A percentile compares a stretch with the other conserved stretches of the same genome.
Conservation (phyloP, 352 stramenopile species). For the Pythium utonaiense region DNA sequence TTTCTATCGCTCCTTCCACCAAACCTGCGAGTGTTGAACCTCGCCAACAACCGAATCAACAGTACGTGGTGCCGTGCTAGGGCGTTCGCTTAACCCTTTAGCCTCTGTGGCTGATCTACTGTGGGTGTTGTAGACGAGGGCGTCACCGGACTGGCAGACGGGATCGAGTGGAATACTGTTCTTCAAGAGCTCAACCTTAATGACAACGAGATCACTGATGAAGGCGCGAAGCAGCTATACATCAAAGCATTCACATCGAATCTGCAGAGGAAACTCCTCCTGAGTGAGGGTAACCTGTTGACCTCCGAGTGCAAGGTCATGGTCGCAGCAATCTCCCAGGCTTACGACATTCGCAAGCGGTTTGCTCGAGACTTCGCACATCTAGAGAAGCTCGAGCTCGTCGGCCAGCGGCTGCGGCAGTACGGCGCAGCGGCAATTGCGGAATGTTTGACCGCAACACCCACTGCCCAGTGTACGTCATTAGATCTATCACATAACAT, state of each 20-base stretch:
- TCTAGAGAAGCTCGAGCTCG: slow-evolving; percentile 35
- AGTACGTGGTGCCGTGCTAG: no score
- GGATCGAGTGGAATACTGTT: slow-evolving; percentile 38
- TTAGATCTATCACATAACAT: slow-evolving; percentile 53
- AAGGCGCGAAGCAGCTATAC: slow-evolving; percentile 41
- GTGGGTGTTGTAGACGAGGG: slow-evolving; percentile 32
- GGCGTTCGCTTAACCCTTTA: no score
- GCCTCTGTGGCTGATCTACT: no score
- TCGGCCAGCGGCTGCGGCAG: slow-evolving; percentile 35
- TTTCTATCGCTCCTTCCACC: slow-evolving; percentile 39
- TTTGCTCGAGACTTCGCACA: slow-evolving; percentile 40
- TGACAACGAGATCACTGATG: slow-evolving; percentile 49
- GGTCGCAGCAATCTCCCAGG: slow-evolving; percentile 46
- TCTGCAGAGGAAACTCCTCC: slow-evolving; percentile 36
- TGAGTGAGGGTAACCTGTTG: slow-evolving; percentile 39
- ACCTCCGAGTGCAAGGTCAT: slow-evolving; percentile 47
- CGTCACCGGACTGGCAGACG: slow-evolving; percentile 35
- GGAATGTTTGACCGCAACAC: slow-evolving; percentile 31
- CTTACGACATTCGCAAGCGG: slow-evolving; percentile 49
- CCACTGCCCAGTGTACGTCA: slow-evolving; percentile 23
- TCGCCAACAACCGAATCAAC: slow-evolving; percentile 49
- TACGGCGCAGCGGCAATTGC: slow-evolving; percentile 46
- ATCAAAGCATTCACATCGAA: slow-evolving; percentile 47
- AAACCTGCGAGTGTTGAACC: slow-evolving; percentile 37
- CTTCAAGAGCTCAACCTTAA: slow-evolving; percentile 49